Base-by-base conservation (phyloP, 2,329 filamentous ascomycete genomes). In the Colletotrichum graminicola region DNA sequence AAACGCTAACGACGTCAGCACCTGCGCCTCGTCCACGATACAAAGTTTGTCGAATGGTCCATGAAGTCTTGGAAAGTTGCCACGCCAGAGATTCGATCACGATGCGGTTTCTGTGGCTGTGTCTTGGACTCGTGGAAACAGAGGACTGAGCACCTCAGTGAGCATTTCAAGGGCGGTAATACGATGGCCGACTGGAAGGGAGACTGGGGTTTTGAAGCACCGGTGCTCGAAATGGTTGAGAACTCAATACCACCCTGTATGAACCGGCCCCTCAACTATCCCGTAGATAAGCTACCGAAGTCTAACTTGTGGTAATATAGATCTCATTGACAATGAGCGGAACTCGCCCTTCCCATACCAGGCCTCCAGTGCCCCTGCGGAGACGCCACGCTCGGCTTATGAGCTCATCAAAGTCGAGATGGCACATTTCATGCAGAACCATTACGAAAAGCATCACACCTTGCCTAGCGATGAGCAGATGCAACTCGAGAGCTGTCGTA, bases 121-220 rank as follows among this genome's bases (percentile, higher is more conserved):
- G 82, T 89, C 18, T 86, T 91, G 82, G 87, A 89, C 75, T 89
- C 86, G 55, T 92, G 90, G 90, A 85, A 84, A 12, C 83, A 86
- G 66, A 84, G 90, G 76, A 83, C 88, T 21, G 89, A 91, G 75
- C 90, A 92, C 76, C 80, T 91, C 32, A 56, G 54, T 56, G 54
- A 49, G 89, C 90, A n/a, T 88, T 91, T 74, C 90, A 87, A 84
- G 34, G 69, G 43, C 23, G 89, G 90, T 81, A 87, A 86, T 74
- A 89, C 87, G 76, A 92, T 92, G 89, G 88, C 87, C 73, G 88
- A 91, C 79, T 92, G 90, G 90, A 90, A 90, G 84, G 90, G 90
- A 82, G 89, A 90, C 79, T 91, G 89, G 89, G 90, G 90, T 84
- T 91, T 92, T 73, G 89, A 91, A 66, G 81, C 82, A 36, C 85